Evolutionary conservation across 371 early-diverging fungal genomes (phyloP).

Genomic region (Conidiobolus coronatus): DNA sequence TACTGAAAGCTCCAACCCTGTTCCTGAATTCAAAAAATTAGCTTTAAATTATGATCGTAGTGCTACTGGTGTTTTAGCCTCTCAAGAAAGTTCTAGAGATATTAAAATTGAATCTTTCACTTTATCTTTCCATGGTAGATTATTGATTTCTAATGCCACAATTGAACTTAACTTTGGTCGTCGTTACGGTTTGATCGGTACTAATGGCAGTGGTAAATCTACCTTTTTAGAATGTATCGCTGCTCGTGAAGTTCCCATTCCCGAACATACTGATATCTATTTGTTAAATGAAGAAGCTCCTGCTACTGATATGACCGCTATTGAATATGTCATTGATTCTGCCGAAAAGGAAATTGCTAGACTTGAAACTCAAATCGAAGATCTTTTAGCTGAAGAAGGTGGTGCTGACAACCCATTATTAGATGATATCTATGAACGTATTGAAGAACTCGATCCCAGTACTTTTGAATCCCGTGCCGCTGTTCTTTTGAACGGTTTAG

Average conservation of each 20-base stretch:
- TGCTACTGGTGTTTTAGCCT: constrained; percentile 83
- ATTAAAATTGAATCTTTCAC: constrained; percentile 89
- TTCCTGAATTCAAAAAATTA: constrained; percentile 8
- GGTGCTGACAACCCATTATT: constrained; percentile 71
- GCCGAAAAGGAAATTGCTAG: constrained; percentile 73
- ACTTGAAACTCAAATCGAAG: constrained; percentile 78
- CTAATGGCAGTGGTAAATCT: constrained; percentile 97
- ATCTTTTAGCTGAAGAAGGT: constrained; percentile 50
- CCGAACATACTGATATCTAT: constrained; percentile 90
- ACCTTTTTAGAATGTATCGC: constrained; percentile 90
- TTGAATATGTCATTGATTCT: constrained; percentile 73
- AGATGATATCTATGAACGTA: constrained; percentile 87
- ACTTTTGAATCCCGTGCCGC: constrained; percentile 91
- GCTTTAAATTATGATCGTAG: constrained; percentile 25
- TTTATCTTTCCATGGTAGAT: constrained; percentile 79
- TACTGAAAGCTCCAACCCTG: constrained; percentile 13
- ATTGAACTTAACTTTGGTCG: constrained; percentile 95
- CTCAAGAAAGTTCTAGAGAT: constrained; percentile 76
- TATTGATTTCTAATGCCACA: constrained; percentile 75
- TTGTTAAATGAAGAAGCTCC: constrained; percentile 88
- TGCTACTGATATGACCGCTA: constrained; percentile 73
- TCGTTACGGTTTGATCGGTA: constrained; percentile 90
- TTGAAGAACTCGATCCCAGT: constrained; percentile 70
- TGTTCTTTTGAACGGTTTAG: constrained; percentile 79
- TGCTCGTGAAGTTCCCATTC: constrained; percentile 86